These are phyloP conservation scores for Lentinus polychrous DNA, from an alignment of 1,284 basidiomycete species.

Conservation along the genomic window DNA sequence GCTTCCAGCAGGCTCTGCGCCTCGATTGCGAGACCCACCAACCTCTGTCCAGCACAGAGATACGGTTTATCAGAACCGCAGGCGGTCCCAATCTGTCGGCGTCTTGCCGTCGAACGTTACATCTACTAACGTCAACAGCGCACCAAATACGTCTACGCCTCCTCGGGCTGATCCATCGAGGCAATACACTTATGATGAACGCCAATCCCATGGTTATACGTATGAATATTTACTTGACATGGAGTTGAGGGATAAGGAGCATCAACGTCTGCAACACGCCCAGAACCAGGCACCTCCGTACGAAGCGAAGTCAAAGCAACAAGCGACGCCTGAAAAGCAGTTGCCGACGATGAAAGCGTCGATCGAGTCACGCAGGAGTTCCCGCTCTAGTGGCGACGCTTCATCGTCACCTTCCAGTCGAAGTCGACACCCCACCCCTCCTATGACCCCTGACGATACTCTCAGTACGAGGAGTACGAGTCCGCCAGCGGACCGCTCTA, in stretches of 20 bases:
- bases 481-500: constrained; percentile 13
- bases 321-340: too few species aligned
- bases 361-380: not conserved
- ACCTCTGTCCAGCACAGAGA: constrained; percentile 6
- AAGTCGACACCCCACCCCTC: constrained; percentile 17
- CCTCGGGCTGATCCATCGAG: constrained; percentile 10
- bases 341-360: too few species aligned
- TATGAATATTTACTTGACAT: constrained; percentile 13
- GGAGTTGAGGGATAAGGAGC: not conserved
- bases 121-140: not conserved
- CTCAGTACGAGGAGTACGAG: constrained; percentile 21
- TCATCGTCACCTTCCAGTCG: constrained; percentile 1
- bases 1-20: not conserved
- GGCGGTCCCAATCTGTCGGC: constrained; percentile 22
- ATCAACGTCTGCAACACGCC: not conserved
- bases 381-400: not conserved
- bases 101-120: constrained; percentile 3
- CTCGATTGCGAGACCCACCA: not conserved
- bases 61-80: constrained; percentile 20
- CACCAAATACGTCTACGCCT: not conserved
- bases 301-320: too few species aligned
- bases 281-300: too few species aligned
- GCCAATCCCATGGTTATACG: constrained; percentile 25
- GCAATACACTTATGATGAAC: constrained; percentile 25
- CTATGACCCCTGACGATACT: constrained; percentile 28